Conservation (phyloP, 352 stramenopile genomes). For the Phytophthora crassamura region DNA sequence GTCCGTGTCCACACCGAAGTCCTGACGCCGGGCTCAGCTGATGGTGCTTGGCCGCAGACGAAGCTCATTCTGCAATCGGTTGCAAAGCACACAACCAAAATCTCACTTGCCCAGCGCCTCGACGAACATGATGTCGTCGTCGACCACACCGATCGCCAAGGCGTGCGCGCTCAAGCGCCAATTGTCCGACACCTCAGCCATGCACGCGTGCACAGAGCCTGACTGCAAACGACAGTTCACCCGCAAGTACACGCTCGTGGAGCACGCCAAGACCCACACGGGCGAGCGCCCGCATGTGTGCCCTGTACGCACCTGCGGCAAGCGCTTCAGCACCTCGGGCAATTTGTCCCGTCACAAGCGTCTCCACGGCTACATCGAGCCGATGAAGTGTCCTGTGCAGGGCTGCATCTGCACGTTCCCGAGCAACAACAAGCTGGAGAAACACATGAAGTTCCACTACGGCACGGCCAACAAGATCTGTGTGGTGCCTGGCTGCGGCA, state of each 20-base stretch:
- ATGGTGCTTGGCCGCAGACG: neutral
- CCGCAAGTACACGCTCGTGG: slow-evolving; percentile 40
- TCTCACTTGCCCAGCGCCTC: neutral
- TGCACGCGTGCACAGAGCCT: slow-evolving; percentile 30
- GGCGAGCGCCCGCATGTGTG: slow-evolving; percentile 42
- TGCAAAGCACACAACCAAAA: slow-evolving; percentile 5
- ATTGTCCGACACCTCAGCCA: slow-evolving; percentile 12
- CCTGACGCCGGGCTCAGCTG: slow-evolving; percentile 24
- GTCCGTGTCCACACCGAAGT: slow-evolving; percentile 21
- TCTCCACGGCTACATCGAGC: slow-evolving; percentile 39
- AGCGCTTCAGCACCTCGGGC: slow-evolving; percentile 49
- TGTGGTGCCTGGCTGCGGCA: slow-evolving; percentile 36
- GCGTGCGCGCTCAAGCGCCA: slow-evolving; percentile 27
- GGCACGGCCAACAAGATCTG: slow-evolving; percentile 35
- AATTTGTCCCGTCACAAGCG: slow-evolving; percentile 49
- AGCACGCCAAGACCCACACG: slow-evolving; percentile 46
- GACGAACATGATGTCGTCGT: slow-evolving; percentile 9
- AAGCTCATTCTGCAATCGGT: slow-evolving; percentile 36
- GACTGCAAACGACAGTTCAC: slow-evolving; percentile 26
- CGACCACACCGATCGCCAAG: slow-evolving; percentile 23
- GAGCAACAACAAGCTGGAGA: slow-evolving; percentile 31
- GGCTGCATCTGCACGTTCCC: slow-evolving; percentile 25
- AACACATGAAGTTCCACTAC: slow-evolving; percentile 48
- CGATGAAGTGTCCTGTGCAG: slow-evolving; percentile 12
- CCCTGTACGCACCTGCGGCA: slow-evolving; percentile 35